Percentiles rank a stretch among this genome's conserved stretches.
Conservation (phyloP, 768 basidiomycete genomes). For the Hirschioporus abietinus region DNA sequence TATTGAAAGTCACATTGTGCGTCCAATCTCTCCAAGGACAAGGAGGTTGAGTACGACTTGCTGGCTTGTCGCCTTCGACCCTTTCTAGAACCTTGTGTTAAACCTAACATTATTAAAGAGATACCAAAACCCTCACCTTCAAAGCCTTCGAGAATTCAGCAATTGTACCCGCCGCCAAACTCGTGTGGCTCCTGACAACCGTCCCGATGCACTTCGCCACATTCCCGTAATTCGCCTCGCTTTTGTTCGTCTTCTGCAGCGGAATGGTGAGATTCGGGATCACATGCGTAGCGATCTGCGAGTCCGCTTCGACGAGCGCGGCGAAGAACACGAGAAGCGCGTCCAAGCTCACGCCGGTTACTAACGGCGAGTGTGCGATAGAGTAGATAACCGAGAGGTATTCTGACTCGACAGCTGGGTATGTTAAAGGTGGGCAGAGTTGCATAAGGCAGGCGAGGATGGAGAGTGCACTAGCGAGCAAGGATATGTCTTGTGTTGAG, state of each 20-base stretch:
- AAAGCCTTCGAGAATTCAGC: constrained; percentile 79
- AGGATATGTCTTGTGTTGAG: constrained; percentile 67
- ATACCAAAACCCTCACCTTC: constrained; percentile 46
- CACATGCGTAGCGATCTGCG: constrained; percentile 75
- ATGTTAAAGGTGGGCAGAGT: constrained; percentile 58
- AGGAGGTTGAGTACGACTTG: constrained; percentile 79
- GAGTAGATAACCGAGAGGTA: constrained; percentile 59
- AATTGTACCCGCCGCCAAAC: constrained; percentile 76
- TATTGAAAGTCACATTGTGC: constrained; percentile 61
- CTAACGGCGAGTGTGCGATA: constrained; percentile 72
- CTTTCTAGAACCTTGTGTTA: constrained; percentile 28
- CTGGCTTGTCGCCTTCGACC: constrained; percentile 58
- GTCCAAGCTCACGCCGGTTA: constrained; percentile 75
- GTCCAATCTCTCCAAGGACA: constrained; percentile 89
- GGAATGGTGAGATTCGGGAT: constrained; percentile 68
- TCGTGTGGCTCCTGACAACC: constrained; percentile 66
- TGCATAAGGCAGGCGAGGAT: constrained; percentile 66
- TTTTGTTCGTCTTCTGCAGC: constrained; percentile 58
- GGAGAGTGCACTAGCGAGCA: constrained; percentile 67
- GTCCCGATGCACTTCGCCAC: constrained; percentile 84
- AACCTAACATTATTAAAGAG: constrained; percentile 1
- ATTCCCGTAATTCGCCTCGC: constrained; percentile 52
- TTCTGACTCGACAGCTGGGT: constrained; percentile 72
- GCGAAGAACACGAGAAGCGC: constrained; percentile 78
- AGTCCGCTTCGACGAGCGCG: constrained; percentile 77